Conservation (phyloP, 345 rosid genomes). For the Populus pruinosa region DNA sequence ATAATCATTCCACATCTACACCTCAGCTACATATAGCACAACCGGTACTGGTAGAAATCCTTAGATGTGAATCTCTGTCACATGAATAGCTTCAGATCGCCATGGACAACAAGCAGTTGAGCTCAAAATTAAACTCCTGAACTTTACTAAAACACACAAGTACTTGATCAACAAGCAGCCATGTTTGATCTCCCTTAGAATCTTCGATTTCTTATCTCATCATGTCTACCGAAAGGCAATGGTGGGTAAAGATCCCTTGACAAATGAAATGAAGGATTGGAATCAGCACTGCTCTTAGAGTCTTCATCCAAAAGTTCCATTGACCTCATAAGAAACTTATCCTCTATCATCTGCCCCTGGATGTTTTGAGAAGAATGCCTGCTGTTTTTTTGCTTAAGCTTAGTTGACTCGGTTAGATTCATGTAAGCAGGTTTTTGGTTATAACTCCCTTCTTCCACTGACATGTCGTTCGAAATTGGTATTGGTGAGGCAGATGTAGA, state of each 20-base stretch:
- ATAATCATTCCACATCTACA: background rate
- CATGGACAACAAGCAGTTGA: conserved; percentile 24
- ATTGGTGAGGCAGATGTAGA: conserved; percentile 54
- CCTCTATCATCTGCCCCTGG: conserved; percentile 30
- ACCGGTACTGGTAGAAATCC: background rate
- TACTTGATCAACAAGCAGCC: background rate
- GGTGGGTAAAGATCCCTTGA: conserved; percentile 50
- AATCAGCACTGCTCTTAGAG: conserved; percentile 46
- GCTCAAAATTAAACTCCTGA: background rate
- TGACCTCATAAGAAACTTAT: conserved; percentile 39
- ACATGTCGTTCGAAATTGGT: conserved; percentile 37
- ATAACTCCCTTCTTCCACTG: conserved; percentile 38
- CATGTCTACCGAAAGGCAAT: conserved; percentile 33
- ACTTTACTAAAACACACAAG: background rate
- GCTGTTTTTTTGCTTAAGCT: conserved; percentile 63
- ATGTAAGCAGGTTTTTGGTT: conserved; percentile 67
- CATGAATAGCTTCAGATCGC: conserved; percentile 2
- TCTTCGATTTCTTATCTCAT: conserved; percentile 10
- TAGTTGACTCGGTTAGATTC: conserved; percentile 67
- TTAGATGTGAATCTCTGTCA: background rate
- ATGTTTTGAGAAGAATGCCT: conserved; percentile 31
- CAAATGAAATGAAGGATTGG: conserved; percentile 44
- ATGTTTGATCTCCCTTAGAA: background rate
- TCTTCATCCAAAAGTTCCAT: conserved; percentile 50
- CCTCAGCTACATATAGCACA: background rate